Base-by-base conservation (phyloP, 2,329 filamentous ascomycete genomes). In the Daldinia eschscholtzii region DNA sequence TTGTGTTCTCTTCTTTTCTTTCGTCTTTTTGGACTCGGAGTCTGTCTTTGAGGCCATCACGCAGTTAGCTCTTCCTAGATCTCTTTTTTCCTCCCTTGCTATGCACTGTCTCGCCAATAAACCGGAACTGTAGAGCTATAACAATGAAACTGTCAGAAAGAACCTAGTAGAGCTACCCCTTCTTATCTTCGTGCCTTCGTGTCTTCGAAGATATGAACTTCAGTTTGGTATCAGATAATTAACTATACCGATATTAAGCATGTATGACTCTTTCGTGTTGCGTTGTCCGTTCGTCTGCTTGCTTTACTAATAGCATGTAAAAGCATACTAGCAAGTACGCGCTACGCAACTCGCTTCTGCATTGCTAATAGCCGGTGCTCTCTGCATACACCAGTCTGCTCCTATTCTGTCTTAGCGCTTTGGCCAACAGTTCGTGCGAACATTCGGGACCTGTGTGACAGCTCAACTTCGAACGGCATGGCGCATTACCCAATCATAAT, bases 361-460 rank as follows among this genome's bases (percentile, higher is more conserved):
- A 35, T 57, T 56, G 52, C 37, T 60, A 15, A 69, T 62, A 41
- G 35, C 44, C 20, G 20, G 20, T 23, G 2, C 33, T 70, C 59
- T 53, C 65, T 59, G 70, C 64, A 53, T 52, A 61, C 55, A 56
- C 58, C 35, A 44, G 26, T 48, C 41, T 48, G 57, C 44, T 30
- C 23, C 26, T 68, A 41, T 67, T 61, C 68, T 77, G 75, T 76
- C 71, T 77, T 69, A 64, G 71, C 73, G 77, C 77, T 74, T 67
- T 75, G 76, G 64, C 76, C 76, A 79, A 70, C 72, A 70, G 79
- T 80, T 80, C 78, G 72, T 76, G 73, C 74, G 70, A 70, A 65
- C 72, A 60, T 69, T 72, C 73, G 70, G 72, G 73, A 72, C 56
- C 58, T 64, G 71, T 75, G 74, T 72, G 73, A 76, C 72, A 74